Evolutionary conservation across 164 flowering plant species (phyloP), one percentile per base, ranked within the genome.

Genomic region (Chloranthus sessilifolius): DNA sequence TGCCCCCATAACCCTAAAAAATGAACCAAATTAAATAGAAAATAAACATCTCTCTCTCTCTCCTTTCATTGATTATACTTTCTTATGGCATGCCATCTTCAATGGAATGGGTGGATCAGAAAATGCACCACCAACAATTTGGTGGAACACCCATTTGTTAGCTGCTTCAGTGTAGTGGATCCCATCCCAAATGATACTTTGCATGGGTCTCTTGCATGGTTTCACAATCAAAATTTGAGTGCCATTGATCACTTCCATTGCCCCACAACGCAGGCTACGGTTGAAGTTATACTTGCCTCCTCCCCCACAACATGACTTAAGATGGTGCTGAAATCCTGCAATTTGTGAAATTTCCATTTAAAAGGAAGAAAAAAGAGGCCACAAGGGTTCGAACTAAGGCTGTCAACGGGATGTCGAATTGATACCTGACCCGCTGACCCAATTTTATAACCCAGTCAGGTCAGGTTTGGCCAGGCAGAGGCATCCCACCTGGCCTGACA

Each of bases 151-250:
- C 39, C 46, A 50, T 30, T 59, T 63, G 39, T 59, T 64, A 9
- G 76, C 76, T 2, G 72, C 79, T 28, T 74, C 69, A 2, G 75
- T 62, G 40, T 54, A 74, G 36, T 74, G 79, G 27, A 65, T 17
- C 3, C 79, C 76, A 58, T 71, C 74, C 71, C 74, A 74, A 25
- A 22, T 56, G 2, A 71, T 57, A 16, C 56, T 36, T 14, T 7
- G 50, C 3, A 55, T 49, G 0, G 71, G 67, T 0, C 25, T 12
- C 1, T 63, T 26, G 31, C 76, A 71, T 20, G 69, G 54, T 8
- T 62, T 64, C 25, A 53, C 61, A 1, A 53, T 30, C 9, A 30
- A 7, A 2, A 59, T 40, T 35, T 59, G 12, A 2, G 22, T 63
- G 3, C 69, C 74, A 64, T 62, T 60, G 1, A 58, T 53, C 0